A percentile compares a stretch with the other conserved stretches of the same genome.
These are phyloP conservation scores for Paramecium caudatum DNA, from an alignment of 73 alveolate species.

Conservation along the genomic window DNA sequence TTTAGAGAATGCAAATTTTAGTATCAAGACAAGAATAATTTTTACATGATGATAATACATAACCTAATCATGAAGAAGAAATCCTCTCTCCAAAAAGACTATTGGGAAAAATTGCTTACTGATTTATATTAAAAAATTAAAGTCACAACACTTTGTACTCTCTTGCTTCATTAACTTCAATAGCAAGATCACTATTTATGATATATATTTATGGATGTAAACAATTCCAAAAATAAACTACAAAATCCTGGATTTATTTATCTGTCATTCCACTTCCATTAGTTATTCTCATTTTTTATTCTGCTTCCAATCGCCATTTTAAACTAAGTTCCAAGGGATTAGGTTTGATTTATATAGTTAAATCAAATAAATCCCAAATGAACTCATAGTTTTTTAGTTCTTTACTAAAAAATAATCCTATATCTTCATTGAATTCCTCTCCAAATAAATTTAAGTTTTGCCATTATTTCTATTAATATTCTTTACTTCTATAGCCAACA, in stretches of 20 bases:
- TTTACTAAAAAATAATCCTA: not conserved
- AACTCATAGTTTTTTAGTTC: not conserved
- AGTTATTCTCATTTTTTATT: not conserved
- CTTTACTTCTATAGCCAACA: slow-evolving; percentile 47
- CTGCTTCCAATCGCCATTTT: slow-evolving; percentile 68
- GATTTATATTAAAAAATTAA: slow-evolving; percentile 13
- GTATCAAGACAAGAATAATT: slow-evolving; percentile 61
- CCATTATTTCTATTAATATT: not conserved
- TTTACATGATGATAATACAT: slow-evolving; percentile 23
- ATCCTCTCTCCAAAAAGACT: slow-evolving; percentile 40
- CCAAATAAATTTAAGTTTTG: not conserved
- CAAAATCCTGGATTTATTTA: slow-evolving; percentile 9
- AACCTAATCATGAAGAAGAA: not conserved
- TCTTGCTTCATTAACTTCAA: slow-evolving; percentile 4
- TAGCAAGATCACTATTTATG: not conserved
- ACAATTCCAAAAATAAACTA: slow-evolving; percentile 40
- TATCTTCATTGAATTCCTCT: not conserved
- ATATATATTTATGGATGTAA: slow-evolving; percentile 31
- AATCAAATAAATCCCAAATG: slow-evolving; percentile 43
- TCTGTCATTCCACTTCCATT: slow-evolving; percentile 34
- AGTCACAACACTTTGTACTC: slow-evolving; percentile 16
- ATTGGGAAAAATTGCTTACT: slow-evolving; percentile 1
- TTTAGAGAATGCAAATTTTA: slow-evolving; percentile 39
- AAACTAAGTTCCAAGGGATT: not conserved
- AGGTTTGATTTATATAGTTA: not conserved